phyloP scores from a whole-genome alignment of 2,329 filamentous ascomycete genomes.

The Chaetomium globosum region DNA sequence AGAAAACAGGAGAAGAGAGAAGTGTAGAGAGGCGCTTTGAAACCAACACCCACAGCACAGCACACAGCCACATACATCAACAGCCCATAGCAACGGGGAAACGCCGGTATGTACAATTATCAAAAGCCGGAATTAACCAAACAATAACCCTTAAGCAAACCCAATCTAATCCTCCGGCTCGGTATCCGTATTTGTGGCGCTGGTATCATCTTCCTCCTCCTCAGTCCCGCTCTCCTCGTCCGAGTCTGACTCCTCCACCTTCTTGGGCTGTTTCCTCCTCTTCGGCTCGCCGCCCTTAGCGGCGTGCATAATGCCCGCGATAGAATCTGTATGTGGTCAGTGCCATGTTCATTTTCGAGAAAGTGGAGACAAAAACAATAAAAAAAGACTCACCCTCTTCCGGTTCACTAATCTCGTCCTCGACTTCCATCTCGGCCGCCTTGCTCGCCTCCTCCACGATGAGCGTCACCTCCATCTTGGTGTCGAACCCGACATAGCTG shows the following conservation, averaged over 20 bases:
- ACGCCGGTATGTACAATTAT: constrained; percentile 21
- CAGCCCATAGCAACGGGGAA: not conserved
- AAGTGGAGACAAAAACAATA: not conserved
- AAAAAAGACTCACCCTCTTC: constrained; percentile 77
- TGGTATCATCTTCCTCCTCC: constrained; percentile 70
- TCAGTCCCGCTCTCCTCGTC: constrained; percentile 86
- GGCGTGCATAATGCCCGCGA: constrained; percentile 87
- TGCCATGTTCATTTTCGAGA: constrained; percentile 26
- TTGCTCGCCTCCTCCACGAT: constrained; percentile 87
- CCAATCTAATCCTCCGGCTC: constrained; percentile 58
- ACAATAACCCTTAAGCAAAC: constrained; percentile 7
- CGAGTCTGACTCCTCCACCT: constrained; percentile 62
- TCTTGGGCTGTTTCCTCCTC: constrained; percentile 47
- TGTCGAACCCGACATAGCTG: constrained; percentile 92
- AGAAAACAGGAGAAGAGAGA: not conserved
- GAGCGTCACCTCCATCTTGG: constrained; percentile 85
- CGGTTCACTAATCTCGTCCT: constrained; percentile 96
- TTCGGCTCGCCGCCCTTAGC: constrained; percentile 66
- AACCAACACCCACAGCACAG: not conserved
- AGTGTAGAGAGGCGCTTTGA: not conserved
- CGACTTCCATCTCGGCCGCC: constrained; percentile 75
- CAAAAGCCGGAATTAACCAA: constrained; percentile 11
- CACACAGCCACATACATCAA: not conserved
- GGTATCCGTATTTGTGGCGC: constrained; percentile 69
- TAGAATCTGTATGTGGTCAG: constrained; percentile 62